A percentile compares a stretch with the other conserved stretches of the same genome.
Evolutionary conservation across 2,329 filamentous ascomycete genomes (phyloP).

Genomic region (Cytospora paraplurivora): DNA sequence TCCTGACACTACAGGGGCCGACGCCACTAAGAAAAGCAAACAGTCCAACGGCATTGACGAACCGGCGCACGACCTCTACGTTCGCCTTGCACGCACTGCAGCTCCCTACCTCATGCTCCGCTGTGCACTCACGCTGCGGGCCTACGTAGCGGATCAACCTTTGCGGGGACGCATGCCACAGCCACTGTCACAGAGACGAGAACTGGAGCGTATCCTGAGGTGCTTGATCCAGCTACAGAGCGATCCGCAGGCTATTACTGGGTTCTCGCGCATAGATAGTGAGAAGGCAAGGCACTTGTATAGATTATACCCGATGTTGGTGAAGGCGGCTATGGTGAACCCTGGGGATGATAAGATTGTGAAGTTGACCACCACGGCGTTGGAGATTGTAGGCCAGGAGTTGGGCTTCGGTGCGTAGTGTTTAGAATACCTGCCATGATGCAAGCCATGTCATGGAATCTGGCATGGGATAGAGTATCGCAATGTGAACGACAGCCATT

Average conservation of each 20-base stretch:
- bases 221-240: conserved; percentile 68
- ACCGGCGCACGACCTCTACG: conserved; percentile 43
- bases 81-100: conserved; percentile 71
- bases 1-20: conserved; percentile 25
- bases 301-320: conserved; percentile 76
- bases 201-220: conserved; percentile 72
- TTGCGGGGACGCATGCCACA: conserved; percentile 87
- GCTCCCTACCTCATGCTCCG: conserved; percentile 83
- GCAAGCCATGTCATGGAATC: neutral
- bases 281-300: conserved; percentile 69
- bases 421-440: neutral
- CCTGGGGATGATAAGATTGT: conserved; percentile 63
- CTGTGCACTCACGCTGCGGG: conserved; percentile 75
- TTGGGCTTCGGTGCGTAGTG: conserved; percentile 40
- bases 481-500: no score
- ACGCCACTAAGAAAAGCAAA: conserved; percentile 20
- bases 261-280: conserved; percentile 53
- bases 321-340: conserved; percentile 60
- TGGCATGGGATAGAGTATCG: neutral
- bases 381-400: conserved; percentile 65
- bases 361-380: conserved; percentile 57
- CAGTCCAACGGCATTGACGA: conserved; percentile 32
- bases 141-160: conserved; percentile 89
- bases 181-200: conserved; percentile 76
- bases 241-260: conserved; percentile 69